phyloP scores from a whole-genome alignment of 768 basidiomycete genomes.

The Rhizopogon roseolus region DNA sequence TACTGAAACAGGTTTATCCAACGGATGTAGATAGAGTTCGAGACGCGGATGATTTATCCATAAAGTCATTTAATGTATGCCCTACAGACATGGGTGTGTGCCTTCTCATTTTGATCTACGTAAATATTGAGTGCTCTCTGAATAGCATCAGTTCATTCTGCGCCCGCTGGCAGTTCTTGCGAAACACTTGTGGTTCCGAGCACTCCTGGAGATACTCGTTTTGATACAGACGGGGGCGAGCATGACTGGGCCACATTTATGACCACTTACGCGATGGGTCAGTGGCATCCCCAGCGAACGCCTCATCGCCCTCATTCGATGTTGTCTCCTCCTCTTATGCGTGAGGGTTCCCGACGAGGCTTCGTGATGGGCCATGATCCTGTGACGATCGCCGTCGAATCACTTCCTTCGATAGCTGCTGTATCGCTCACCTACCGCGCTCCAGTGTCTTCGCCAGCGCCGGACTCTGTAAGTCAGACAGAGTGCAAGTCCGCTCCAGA shows the following conservation, averaged over 20 bases:
- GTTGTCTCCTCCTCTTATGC: slow-evolving; percentile 15
- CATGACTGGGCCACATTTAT: slow-evolving; percentile 77
- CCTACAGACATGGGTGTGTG: neutral
- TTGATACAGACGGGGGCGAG: slow-evolving; percentile 21
- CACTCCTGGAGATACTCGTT: neutral
- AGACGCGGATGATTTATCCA: neutral
- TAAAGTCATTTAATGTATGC: neutral
- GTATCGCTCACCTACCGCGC: slow-evolving; percentile 9
- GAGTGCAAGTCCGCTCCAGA: neutral
- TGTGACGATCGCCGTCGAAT: neutral
- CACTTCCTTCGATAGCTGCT: slow-evolving; percentile 4
- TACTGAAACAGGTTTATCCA: neutral
- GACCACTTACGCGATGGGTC: slow-evolving; percentile 67
- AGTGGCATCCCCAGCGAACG: slow-evolving; percentile 74
- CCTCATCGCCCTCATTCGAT: slow-evolving; percentile 50
- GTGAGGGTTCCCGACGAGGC: neutral
- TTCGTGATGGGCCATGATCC: slow-evolving; percentile 6
- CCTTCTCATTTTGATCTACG: neutral
- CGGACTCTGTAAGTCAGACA: neutral
- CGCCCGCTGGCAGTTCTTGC: neutral
- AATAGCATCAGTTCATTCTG: neutral
- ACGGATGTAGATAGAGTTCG: neutral
- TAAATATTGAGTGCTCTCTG: neutral
- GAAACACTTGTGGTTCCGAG: neutral
- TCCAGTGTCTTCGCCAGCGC: slow-evolving; percentile 6